These are phyloP conservation scores for Penicillium italicum DNA, from an alignment of 2,329 filamentous ascomycete species.

Conservation along the genomic window DNA sequence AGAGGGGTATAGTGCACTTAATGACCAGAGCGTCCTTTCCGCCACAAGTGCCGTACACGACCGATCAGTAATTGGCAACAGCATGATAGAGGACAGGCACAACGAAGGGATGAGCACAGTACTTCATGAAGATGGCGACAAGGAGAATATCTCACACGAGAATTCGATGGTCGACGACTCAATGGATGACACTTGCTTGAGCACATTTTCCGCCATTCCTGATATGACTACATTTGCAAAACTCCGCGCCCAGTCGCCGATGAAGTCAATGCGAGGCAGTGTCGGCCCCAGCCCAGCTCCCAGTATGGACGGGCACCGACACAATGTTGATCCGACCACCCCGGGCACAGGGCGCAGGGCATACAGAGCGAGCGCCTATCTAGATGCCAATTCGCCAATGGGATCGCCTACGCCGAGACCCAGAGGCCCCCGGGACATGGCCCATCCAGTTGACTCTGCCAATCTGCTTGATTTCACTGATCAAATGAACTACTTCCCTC, in stretches of 20 bases:
- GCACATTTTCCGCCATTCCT: constrained; percentile 83
- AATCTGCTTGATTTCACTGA: constrained; percentile 89
- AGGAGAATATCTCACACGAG: constrained; percentile 25
- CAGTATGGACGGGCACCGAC: constrained; percentile 13
- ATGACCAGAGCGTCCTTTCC: constrained; percentile 20
- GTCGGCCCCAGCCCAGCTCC: constrained; percentile 42
- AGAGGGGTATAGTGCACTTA: constrained; percentile 24
- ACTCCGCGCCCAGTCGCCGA: constrained; percentile 60
- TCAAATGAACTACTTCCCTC: constrained; percentile 59
- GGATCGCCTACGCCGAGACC: constrained; percentile 50
- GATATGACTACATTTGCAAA: constrained; percentile 81
- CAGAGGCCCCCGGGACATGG: constrained; percentile 43
- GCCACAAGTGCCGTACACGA: constrained; percentile 12
- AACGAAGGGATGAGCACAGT: constrained; percentile 46
- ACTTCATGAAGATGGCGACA: constrained; percentile 27
- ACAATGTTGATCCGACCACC: constrained; percentile 35
- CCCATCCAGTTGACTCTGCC: constrained; percentile 57
- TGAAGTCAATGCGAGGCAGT: constrained; percentile 44
- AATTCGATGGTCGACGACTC: constrained; percentile 32
- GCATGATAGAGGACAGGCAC: constrained; percentile 37
- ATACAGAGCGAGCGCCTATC: constrained; percentile 26
- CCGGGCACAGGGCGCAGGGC: constrained; percentile 49
- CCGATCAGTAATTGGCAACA: constrained; percentile 29
- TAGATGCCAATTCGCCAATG: constrained; percentile 34
- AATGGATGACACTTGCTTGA: constrained; percentile 58